Percentiles rank a stretch among this genome's conserved stretches.
phyloP scores from a whole-genome alignment of 345 rosid species.

The Euphorbia tirucalli region DNA sequence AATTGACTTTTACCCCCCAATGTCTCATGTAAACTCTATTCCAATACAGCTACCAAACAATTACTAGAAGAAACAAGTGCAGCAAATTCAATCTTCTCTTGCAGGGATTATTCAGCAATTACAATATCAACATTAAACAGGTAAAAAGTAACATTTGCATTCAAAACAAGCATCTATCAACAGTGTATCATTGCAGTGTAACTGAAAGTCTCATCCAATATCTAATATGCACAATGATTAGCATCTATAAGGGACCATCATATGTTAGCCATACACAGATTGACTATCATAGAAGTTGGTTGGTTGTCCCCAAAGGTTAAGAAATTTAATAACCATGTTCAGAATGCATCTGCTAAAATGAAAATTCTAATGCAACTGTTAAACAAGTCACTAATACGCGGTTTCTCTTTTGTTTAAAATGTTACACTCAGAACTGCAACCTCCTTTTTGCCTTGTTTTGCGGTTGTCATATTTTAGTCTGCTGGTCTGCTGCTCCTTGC shows the following conservation, averaged over 20 bases:
- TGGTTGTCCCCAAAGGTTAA: not conserved
- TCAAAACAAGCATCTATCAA: not conserved
- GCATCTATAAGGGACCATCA: not conserved
- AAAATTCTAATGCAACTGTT: not conserved
- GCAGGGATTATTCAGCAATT: not conserved
- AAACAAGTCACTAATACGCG: not conserved
- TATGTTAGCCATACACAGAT: not conserved
- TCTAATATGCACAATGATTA: not conserved
- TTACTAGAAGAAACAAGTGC: not conserved
- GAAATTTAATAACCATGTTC: not conserved
- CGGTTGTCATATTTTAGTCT: constrained; percentile 9
- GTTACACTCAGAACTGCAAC: not conserved
- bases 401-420: not conserved
- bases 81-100: not conserved
- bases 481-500: constrained; percentile 22
- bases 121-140: not conserved
- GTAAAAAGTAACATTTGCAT: not conserved
- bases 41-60: not conserved
- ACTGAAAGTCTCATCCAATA: not conserved
- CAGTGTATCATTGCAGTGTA: not conserved
- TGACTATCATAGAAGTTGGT: not conserved
- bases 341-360: not conserved
- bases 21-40: not conserved
- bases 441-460: not conserved
- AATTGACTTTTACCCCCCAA: not conserved